These are phyloP conservation scores for Phytophthora sansomeana DNA, from an alignment of 352 stramenopile genomes.

Conservation along the genomic window DNA sequence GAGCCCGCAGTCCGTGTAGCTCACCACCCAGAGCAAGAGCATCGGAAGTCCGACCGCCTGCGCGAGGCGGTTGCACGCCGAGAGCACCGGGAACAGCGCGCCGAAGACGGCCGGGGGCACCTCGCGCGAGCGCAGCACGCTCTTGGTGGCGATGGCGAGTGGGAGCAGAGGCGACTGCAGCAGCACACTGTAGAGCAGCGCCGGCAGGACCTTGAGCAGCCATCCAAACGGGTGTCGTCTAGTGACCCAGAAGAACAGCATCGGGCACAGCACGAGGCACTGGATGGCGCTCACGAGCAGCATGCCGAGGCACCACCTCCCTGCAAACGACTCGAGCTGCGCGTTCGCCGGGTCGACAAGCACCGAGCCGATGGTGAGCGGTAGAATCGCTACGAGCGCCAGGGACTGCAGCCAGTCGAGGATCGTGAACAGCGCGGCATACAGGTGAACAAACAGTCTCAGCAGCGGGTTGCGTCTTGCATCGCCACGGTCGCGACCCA, in stretches of 20 bases:
- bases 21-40: constrained; percentile 57
- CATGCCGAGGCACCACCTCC: constrained; percentile 50
- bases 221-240: constrained; percentile 67
- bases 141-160: constrained; percentile 64
- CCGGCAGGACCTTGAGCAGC: constrained; percentile 50
- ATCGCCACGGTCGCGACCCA: constrained; percentile 37
- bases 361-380: constrained; percentile 55
- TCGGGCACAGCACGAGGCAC: constrained; percentile 51
- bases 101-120: constrained; percentile 62
- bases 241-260: constrained; percentile 58
- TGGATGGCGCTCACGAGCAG: constrained; percentile 43
- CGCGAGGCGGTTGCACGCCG: constrained; percentile 58
- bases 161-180: constrained; percentile 57
- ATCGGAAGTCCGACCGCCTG: constrained; percentile 55
- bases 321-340: constrained; percentile 45
- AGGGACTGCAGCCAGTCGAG: constrained; percentile 66
- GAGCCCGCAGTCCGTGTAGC: constrained; percentile 59
- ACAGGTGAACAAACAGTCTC: constrained; percentile 66
- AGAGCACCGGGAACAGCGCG: constrained; percentile 65
- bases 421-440: constrained; percentile 64
- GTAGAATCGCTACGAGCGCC: constrained; percentile 53
- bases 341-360: constrained; percentile 44
- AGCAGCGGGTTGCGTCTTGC: constrained; percentile 66
- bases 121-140: constrained; percentile 56
- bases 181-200: constrained; percentile 58